Conservation (phyloP, 805 yeast species). For the Naumovozyma castellii region DNA sequence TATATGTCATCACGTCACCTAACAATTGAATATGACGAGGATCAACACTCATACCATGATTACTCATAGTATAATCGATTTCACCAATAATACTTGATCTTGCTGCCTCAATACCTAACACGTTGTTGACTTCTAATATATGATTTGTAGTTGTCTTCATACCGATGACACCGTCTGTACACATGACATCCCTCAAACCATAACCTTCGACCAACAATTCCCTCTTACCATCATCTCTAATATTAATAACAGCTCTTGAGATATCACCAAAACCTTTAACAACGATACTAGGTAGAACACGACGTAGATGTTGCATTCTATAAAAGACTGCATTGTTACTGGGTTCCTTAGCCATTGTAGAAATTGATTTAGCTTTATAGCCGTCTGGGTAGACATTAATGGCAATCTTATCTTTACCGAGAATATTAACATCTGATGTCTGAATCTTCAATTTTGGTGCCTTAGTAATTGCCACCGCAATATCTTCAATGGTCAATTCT, state of each 20-base stretch:
- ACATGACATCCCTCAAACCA: slow-evolving; percentile 92
- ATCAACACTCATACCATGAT: slow-evolving; percentile 99
- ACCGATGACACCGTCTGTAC: slow-evolving; percentile 93
- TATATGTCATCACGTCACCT: slow-evolving; percentile 98
- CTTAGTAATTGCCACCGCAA: slow-evolving; percentile 66
- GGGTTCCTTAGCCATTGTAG: slow-evolving; percentile 34
- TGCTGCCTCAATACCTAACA: slow-evolving; percentile 96
- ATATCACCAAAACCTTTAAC: slow-evolving; percentile 90
- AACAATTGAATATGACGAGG: slow-evolving; percentile 96
- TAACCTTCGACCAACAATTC: slow-evolving; percentile 96
- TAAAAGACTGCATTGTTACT: slow-evolving; percentile 54
- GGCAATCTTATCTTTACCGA: slow-evolving; percentile 57
- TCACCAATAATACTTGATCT: slow-evolving; percentile 86
- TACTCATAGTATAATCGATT: slow-evolving; percentile 95
- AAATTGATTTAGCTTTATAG: slow-evolving; percentile 34
- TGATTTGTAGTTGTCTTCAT: slow-evolving; percentile 83
- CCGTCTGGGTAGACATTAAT: slow-evolving; percentile 46
- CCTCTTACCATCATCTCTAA: slow-evolving; percentile 73
- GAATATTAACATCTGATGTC: slow-evolving; percentile 57
- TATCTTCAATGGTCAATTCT: slow-evolving; percentile 78
- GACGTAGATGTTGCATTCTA: slow-evolving; percentile 80
- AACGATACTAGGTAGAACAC: slow-evolving; percentile 77
- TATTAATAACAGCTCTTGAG: slow-evolving; percentile 92
- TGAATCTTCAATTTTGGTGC: slow-evolving; percentile 88
- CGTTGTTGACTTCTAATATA: slow-evolving; percentile 77